Percentiles rank a stretch among this genome's conserved stretches.
Conservation (phyloP, 306 rosid species). For the Cicer judaicum region DNA sequence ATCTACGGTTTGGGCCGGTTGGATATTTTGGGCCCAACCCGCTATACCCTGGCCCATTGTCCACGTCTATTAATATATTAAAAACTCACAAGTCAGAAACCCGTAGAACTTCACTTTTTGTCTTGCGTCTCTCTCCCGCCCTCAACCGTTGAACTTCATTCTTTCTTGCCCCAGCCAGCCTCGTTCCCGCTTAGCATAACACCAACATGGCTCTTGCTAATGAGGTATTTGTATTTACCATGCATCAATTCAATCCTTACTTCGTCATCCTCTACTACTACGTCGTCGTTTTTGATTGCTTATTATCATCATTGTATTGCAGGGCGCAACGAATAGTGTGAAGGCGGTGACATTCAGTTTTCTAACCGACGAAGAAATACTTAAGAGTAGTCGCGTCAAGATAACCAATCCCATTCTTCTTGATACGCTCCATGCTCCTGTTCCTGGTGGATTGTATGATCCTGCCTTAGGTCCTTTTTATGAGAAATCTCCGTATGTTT, state of each 20-base stretch:
- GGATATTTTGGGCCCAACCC: too few species aligned
- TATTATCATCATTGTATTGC: slow-evolving; percentile 5
- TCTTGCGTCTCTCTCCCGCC: too few species aligned
- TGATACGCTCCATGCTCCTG: slow-evolving; percentile 52
- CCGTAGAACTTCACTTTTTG: too few species aligned
- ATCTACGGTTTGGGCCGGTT: too few species aligned
- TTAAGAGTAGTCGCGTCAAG: slow-evolving; percentile 59
- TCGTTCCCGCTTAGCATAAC: not conserved
- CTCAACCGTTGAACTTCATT: too few species aligned
- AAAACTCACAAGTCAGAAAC: too few species aligned
- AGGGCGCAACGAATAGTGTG: slow-evolving; percentile 68
- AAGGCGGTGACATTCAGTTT: slow-evolving; percentile 71
- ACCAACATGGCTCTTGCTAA: not conserved
- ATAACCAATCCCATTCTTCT: slow-evolving; percentile 53
- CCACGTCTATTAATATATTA: too few species aligned
- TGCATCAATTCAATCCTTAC: too few species aligned
- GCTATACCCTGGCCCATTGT: too few species aligned
- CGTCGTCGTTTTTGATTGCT: not conserved
- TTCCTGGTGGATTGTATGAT: slow-evolving; percentile 77
- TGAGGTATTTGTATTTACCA: not conserved
- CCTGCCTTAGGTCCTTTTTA: slow-evolving; percentile 77
- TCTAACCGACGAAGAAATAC: slow-evolving; percentile 64
- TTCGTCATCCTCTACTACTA: not conserved
- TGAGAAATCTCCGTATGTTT: slow-evolving; percentile 58
- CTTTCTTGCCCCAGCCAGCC: too few species aligned